Base-by-base conservation (phyloP, 306 rosid species). In the Hippophae rhamnoides region DNA sequence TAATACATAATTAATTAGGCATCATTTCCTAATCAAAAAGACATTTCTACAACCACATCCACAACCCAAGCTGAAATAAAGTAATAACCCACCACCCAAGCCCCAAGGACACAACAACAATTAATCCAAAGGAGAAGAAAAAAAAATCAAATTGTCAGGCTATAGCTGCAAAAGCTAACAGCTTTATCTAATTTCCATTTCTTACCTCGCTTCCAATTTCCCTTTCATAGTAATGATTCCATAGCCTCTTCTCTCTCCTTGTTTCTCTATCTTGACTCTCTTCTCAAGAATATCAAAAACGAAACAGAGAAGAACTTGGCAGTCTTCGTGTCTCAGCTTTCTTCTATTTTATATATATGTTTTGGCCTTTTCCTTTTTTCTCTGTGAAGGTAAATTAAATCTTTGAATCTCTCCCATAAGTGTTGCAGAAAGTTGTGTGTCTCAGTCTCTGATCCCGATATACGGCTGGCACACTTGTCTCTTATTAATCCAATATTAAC, bases 391-490 rank as follows among this genome's bases (percentile, higher is more conserved):
- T 62, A 72, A 62, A 89, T 75, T 72, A 18, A 79, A 69, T 78
- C 81, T 90, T 75, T 71, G 38, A 31, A 31, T 80, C 88, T 74
- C 70, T 74, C 83, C 77, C 77, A 77, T 31, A 31, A 31, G 57
- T 62, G 63, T 65, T 75, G 76, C 90, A 81, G 88, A 83, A 82
- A 89, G 90, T 74, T 76, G 63, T 51, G 66, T 31, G 38, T 31
- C 38, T 31, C 38, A 57, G 60, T 81, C 82, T 76, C 97, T 65
- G 90, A 89, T 89, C 96, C 96, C 90, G 43, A 89, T 78, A 84
- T 9, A 41, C 71, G 43, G 78, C 38, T 41, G 56, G 43, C 38
- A 31, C 58, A 62, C 69, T 47, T 57, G 49, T 61, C 50, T 48
- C 42, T 13, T 57, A 45, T 76, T 68, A 31, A 50, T 58, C 38